Conservation (phyloP, 164 flowering plant genomes). For the Cinnamomum chago region DNA sequence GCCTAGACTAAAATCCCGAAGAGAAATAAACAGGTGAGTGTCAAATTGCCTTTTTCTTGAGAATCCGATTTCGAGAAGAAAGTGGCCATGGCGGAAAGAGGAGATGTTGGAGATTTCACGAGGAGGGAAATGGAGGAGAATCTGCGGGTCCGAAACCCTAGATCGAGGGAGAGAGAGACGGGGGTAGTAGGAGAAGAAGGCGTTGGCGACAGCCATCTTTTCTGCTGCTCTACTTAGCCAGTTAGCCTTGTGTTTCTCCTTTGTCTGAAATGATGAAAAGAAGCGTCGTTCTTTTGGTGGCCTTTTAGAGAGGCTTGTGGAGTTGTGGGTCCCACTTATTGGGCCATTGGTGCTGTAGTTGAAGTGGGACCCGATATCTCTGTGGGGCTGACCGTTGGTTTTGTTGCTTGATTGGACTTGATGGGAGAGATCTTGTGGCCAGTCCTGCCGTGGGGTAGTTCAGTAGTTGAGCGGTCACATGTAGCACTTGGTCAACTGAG, state of each 20-base stretch:
- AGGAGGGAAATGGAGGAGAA: not conserved
- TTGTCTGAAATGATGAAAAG: not conserved
- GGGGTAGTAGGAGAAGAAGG: not conserved
- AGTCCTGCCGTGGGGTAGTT: too few species aligned
- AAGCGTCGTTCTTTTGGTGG: too few species aligned
- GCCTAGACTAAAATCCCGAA: not conserved
- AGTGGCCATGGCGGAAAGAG: not conserved
- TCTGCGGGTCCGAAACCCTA: not conserved
- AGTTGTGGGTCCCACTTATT: too few species aligned
- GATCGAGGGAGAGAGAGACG: not conserved
- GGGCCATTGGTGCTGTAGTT: too few species aligned
- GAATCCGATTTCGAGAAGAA: not conserved
- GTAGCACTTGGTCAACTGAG: too few species aligned
- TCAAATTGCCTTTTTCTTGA: not conserved
- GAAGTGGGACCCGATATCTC: too few species aligned
- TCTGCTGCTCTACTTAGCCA: not conserved
- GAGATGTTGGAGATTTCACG: not conserved
- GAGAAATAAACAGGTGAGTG: not conserved
- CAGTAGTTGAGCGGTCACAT: too few species aligned
- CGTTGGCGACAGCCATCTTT: not conserved
- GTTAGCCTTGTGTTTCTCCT: not conserved
- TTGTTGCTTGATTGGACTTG: too few species aligned
- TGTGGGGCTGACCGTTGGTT: too few species aligned
- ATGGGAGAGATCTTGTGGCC: too few species aligned
- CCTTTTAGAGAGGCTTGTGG: too few species aligned